These are phyloP conservation scores for Atkinsonella texensis DNA, from an alignment of 2,329 filamentous ascomycete genomes.

Conservation along the genomic window DNA sequence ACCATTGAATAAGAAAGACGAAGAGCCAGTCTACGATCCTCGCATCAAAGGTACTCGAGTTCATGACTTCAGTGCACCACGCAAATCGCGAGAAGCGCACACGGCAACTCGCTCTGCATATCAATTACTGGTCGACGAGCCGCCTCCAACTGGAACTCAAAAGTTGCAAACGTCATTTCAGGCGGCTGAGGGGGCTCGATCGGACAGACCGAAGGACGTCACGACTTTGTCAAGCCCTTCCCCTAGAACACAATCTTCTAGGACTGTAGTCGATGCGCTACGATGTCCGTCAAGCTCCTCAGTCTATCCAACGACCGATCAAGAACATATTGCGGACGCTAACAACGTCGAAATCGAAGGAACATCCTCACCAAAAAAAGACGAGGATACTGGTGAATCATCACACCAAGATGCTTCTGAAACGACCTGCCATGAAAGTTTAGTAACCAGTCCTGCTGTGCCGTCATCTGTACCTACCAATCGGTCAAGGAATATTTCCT, in stretches of 20 bases:
- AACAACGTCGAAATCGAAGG: not conserved
- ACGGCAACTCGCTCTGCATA: not conserved
- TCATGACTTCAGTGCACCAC: conserved; percentile 54
- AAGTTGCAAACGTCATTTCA: conserved; percentile 12
- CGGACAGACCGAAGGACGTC: not conserved
- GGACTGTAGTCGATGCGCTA: not conserved
- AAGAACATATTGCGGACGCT: not conserved
- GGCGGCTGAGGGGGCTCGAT: not conserved
- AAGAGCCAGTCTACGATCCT: conserved; percentile 45
- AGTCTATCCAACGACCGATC: not conserved
- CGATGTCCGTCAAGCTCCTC: not conserved
- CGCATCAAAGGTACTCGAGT: conserved; percentile 51
- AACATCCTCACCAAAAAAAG: not conserved
- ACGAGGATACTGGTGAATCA: not conserved
- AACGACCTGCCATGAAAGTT: not conserved
- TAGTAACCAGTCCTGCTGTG: not conserved
- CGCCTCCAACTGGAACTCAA: not conserved
- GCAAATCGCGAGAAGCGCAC: conserved; percentile 16
- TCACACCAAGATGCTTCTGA: not conserved
- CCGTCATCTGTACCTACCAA: conserved; percentile 18
- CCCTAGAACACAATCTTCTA: not conserved
- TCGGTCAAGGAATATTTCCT: conserved; percentile 41
- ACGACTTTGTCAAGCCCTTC: not conserved
- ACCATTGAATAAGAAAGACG: conserved; percentile 25
- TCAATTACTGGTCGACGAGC: not conserved